Evolutionary conservation across 2,329 filamentous ascomycete genomes (phyloP), one percentile per base, ranked within the genome.

Genomic region (Ceratocystiopsis minuta): DNA sequence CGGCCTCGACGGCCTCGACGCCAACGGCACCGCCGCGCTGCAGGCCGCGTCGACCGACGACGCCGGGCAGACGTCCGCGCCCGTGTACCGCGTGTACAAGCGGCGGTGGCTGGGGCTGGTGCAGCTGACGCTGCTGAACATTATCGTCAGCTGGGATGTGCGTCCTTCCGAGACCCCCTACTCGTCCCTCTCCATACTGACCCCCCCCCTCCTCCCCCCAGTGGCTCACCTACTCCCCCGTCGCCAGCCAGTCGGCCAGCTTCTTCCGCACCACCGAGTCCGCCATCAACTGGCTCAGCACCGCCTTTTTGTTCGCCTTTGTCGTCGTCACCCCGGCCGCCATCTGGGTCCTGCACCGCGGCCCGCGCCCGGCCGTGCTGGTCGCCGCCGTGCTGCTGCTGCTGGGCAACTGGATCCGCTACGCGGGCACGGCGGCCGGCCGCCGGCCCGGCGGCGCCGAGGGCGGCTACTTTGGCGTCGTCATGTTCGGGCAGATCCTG

Each of bases 81-180:
- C 18, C 15, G 42, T 35, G 34, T 60, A 56, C 49, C 57, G 51
- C 43, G 56, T 58, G 36, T 96, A 96, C 57, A 88, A 81, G 61
- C 72, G 85, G 54, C 72, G 90, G 37, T 98, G 85, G 77, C 82
- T 94, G 57, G 90, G 90, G 1, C 65, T 98, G 40, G 62, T 72
- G 17, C 83, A 94, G 59, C 62, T 96, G 54, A 80, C 86, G 7
- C 60, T 96, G 53, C 66, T 96, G 60, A 98, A 96, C 57, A 79
- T 95, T 43, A 75, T 96, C 46, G 80, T 94, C 36, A 92, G 83
- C 54, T 96, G 88, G 88, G 85, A 92, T 72, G 84, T 90, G 70
- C 68, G 84, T 77, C 3, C 31, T 20, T 3, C 33, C 35, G 38
- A 37, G 11, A 41, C 33, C 38, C 45, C 28, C 24, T 15, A n/a